Conservation (phyloP, 2,329 filamentous ascomycete species). For the Domatiomyces catenatus region DNA sequence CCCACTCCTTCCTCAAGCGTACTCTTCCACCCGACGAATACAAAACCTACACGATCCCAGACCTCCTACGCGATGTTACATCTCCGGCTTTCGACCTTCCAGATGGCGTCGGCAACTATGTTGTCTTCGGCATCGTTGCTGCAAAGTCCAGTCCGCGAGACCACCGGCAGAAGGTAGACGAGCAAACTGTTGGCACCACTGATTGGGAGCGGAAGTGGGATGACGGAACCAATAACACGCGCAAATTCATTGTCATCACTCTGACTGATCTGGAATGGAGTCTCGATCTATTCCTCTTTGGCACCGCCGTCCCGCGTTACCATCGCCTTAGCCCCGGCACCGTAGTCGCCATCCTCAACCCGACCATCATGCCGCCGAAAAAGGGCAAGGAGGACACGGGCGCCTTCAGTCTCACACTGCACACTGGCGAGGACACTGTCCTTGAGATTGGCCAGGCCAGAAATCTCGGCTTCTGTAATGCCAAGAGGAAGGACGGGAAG, state of each 20-base stretch:
- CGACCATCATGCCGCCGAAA: constrained; percentile 74
- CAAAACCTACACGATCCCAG: constrained; percentile 51
- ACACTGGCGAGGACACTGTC: constrained; percentile 72
- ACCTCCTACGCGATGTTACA: constrained; percentile 67
- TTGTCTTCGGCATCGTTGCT: constrained; percentile 75
- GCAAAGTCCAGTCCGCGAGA: constrained; percentile 70
- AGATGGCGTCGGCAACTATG: constrained; percentile 74
- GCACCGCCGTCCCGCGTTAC: constrained; percentile 75
- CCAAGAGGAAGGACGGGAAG: constrained; percentile 68
- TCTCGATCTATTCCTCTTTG: constrained; percentile 82
- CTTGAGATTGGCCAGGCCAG: constrained; percentile 74
- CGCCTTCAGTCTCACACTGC: constrained; percentile 70
- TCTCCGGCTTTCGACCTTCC: constrained; percentile 64
- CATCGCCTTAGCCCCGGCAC: constrained; percentile 92
- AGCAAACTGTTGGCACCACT: constrained; percentile 23
- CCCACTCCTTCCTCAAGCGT: constrained; percentile 63
- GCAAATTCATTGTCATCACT: constrained; percentile 86
- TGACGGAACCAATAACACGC: constrained; percentile 42
- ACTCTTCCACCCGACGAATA: constrained; percentile 64
- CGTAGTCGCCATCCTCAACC: constrained; percentile 81
- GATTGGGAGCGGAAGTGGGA: constrained; percentile 31
- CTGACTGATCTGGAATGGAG: constrained; percentile 83
- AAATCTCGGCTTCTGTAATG: constrained; percentile 79
- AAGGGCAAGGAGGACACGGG: constrained; percentile 61
- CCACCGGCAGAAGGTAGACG: constrained; percentile 28